Conservation (phyloP, 1,284 basidiomycete species). For the Papiliotrema flavescens region DNA sequence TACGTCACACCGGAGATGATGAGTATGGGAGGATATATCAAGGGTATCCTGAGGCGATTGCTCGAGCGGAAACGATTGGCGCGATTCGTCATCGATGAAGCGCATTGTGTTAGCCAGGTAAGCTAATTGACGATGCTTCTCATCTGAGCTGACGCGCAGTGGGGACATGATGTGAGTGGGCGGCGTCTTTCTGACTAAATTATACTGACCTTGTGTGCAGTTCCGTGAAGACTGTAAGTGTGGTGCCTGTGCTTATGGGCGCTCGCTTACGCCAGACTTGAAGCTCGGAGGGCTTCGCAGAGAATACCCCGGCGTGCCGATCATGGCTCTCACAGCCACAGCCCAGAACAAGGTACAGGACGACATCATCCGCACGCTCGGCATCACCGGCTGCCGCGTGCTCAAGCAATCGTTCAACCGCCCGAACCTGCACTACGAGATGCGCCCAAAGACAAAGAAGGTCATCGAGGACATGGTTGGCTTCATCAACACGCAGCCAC, state of each 20-base stretch:
- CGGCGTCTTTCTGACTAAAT: too few relatives aligned
- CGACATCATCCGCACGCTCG: conserved; percentile 72
- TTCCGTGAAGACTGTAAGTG: conserved; percentile 47
- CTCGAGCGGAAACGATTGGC: conserved; percentile 63
- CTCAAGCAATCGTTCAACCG: conserved; percentile 89
- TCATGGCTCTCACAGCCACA: conserved; percentile 96
- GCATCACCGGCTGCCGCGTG: conserved; percentile 59
- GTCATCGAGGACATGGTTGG: conserved; percentile 64
- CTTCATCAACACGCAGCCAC: conserved; percentile 64
- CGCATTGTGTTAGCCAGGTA: conserved; percentile 72
- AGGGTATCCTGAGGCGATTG: conserved; percentile 59
- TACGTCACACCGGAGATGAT: conserved; percentile 96
- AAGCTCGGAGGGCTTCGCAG: conserved; percentile 65
- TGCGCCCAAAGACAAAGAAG: conserved; percentile 58
- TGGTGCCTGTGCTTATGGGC: background rate
- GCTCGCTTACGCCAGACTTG: conserved; percentile 49
- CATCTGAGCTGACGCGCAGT: conserved; percentile 17
- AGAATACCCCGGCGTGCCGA: conserved; percentile 73
- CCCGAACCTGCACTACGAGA: conserved; percentile 78
- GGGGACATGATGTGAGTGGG: conserved; percentile 50
- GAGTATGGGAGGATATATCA: conserved; percentile 60
- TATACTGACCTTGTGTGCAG: conserved; percentile 16
- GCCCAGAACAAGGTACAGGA: conserved; percentile 72
- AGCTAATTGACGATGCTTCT: conserved; percentile 34
- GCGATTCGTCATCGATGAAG: conserved; percentile 93